Evolutionary conservation across 257 asterid species (phyloP), one percentile per base, ranked within the genome.

Genomic region (Solanum medicagineum): DNA sequence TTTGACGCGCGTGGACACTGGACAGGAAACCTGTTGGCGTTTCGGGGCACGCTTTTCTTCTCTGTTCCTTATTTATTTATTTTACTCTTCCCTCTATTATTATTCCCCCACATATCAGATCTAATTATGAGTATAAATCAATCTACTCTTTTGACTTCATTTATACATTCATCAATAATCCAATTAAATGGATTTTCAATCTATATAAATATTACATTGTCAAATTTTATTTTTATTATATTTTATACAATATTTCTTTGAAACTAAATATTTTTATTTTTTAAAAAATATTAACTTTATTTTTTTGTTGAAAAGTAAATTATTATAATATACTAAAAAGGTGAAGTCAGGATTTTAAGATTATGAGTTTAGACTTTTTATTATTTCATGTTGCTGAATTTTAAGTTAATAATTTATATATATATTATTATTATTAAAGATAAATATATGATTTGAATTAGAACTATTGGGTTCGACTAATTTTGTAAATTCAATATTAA

Each of bases 11-110:
- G 92, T 89, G 89, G 89, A 89, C 81, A 53, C 88, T 44, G 86
- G 81, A 85, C 17, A 74, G 93, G 91, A 80, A 88, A 88, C 91
- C 89, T 88, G 93, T 86, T 86, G 89, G 91, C 90, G 36, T 75
- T 83, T 44, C 65, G 83, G 93, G 91, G 89, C 93, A 86, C 89
- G 87, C 93, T 81, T 86, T 86, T 83, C 85, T 11, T 84, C 71
- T 83, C 29, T 82, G 84, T 81, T 54, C 32, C 88, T 83, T 83
- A 24, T 40, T 74, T 83, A 59, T 55, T 85, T 84, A 36, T 53
- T 60, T 12, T 45, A 32, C 74, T 59, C 57, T 19, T 9, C 45
- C 70, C 57, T 57, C 55, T 49, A 86, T 15, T 83, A 71, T 51
- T 77, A 77, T 77, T 77, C 69, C 49, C 53, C 80, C 51, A 51